A percentile compares a stretch with the other conserved stretches of the same genome.
Evolutionary conservation across 352 stramenopile genomes (phyloP).

Genomic region (Phytophthora hybrid): DNA sequence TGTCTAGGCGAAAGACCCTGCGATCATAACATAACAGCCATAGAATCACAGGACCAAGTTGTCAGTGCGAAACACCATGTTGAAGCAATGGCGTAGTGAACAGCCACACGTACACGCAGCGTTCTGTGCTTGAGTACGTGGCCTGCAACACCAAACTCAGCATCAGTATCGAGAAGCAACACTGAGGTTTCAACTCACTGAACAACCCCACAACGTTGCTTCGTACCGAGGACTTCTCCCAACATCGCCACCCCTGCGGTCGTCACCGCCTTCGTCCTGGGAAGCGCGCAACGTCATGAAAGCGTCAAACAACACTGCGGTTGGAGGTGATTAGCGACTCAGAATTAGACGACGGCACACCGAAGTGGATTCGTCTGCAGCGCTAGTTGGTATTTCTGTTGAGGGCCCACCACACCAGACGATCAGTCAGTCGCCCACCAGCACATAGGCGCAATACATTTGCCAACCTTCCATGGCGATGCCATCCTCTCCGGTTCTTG

Average conservation of each 20-base stretch:
- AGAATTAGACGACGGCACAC: constrained; percentile 18
- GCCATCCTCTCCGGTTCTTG: constrained; percentile 23
- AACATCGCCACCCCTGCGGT: constrained; percentile 69
- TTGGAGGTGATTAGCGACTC: too few species aligned
- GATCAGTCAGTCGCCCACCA: neutral
- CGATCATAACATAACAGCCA: constrained; percentile 5
- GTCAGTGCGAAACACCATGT: neutral
- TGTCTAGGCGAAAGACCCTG: constrained; percentile 72
- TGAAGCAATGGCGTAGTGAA: too few species aligned
- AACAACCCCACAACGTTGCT: neutral
- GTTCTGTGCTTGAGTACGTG: constrained; percentile 79
- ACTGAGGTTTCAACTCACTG: neutral
- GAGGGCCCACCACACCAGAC: neutral
- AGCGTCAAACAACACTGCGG: neutral
- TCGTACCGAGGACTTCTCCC: constrained; percentile 70
- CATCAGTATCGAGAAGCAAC: constrained; percentile 5
- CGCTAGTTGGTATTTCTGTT: constrained; percentile 67
- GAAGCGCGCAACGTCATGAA: neutral
- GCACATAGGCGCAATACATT: neutral
- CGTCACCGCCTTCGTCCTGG: constrained; percentile 74
- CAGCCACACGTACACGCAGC: constrained; percentile 49
- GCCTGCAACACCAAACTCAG: constrained; percentile 33
- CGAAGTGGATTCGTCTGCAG: constrained; percentile 61
- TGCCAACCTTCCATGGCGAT: constrained; percentile 48
- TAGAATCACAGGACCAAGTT: neutral